Base-by-base conservation (phyloP, 2,329 filamentous ascomycete genomes). In the Lanzia echinophila region DNA sequence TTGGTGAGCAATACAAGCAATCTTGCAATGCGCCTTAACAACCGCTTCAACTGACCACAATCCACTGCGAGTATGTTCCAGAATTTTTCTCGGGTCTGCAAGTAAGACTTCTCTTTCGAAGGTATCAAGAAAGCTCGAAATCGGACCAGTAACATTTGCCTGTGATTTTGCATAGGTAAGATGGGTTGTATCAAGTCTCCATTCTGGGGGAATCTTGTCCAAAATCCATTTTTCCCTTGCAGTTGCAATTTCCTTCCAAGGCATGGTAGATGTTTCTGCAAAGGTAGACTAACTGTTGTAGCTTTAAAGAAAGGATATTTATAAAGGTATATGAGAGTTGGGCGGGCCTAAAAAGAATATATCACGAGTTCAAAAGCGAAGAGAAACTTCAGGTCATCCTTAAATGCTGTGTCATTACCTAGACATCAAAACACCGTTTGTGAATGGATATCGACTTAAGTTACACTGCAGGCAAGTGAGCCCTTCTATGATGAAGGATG, bases 41-140 rank as follows among this genome's bases (percentile, higher is more conserved):
- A 79, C 75, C 47, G 77, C 75, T 7, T 79, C 73, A 0, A 80
- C 77, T 2, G 69, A 76, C 79, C 79, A 83, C 48, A 62, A 56
- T 1, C 81, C 80, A 2, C 70, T 68, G 0, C 72, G 71, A 1
- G 78, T 79, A 49, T 75, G 74, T 34, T 72, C 69, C 0, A 76
- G 73, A 45, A 84, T 79, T 0, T 71, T 74, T 2, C 75, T 72
- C 1, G 78, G 75, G 60, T 80, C 76, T 10, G 74, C 75, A 58
- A 80, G 76, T 0, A 81, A 84, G 55, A 84, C 82, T 42, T 77
- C 73, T 28, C 28, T 34, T 44, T 58, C 58, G 12, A 45, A 43
- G 12, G 3, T 17, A 45, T 52, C 22, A 2, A 60, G 36, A 17
- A 57, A 43, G 7, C 44, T 39, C 13, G 50, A 64, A 53, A 75